Evolutionary conservation across 768 basidiomycete species (phyloP), one percentile per base, ranked within the genome.

Genomic region (Porphyrellus cyaneotinctus): DNA sequence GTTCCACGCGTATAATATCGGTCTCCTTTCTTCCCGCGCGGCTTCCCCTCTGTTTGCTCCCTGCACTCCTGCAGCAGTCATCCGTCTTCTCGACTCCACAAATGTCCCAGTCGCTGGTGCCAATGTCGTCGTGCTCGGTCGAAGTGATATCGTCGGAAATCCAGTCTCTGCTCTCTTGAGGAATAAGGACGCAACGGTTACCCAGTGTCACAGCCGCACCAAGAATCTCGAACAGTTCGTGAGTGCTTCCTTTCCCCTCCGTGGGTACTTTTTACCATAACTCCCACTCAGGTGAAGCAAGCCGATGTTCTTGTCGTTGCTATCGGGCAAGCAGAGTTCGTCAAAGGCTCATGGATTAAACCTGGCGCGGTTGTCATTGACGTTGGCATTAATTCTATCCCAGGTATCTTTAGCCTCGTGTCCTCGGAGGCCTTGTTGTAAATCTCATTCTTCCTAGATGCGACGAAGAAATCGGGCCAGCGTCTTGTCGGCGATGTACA

Each of bases 1-100:
- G 24, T 99, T 99, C 78, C 93, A 97, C 74, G 93, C 95, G 6
- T 95, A 95, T 72, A 99, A 98, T 72, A 97, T 98, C 56, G 95
- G 97, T 15, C 88, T 93, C 61, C 79, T 99, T 41, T 86, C 90
- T 42, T 97, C 94, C 41, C 85, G 94, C 59, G 89, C 93, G 32
- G 84, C 91, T 6, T 81, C 80, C 4, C 97, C 97, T 28, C 78
- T 97, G 48, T 98, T 97, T 72, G 76, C 84, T 3, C 97, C 97
- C 17, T 98, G 97, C 75, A 99, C 97, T 7, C 95, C 97, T 1
- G 83, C 93, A 18, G 97, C 92, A 18, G 87, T 94, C 48, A 89
- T 98, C 62, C 83, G 84, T 55, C 83, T 99, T 41, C 78, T 99
- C 62, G 91, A 97, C 62, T 84, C 85, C 9, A 91, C 93, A n/a